Percentiles rank a stretch among this genome's conserved stretches.
Evolutionary conservation across 495 filamentous ascomycete genomes (phyloP).

Genomic region (Clohesyomyces aquaticus): DNA sequence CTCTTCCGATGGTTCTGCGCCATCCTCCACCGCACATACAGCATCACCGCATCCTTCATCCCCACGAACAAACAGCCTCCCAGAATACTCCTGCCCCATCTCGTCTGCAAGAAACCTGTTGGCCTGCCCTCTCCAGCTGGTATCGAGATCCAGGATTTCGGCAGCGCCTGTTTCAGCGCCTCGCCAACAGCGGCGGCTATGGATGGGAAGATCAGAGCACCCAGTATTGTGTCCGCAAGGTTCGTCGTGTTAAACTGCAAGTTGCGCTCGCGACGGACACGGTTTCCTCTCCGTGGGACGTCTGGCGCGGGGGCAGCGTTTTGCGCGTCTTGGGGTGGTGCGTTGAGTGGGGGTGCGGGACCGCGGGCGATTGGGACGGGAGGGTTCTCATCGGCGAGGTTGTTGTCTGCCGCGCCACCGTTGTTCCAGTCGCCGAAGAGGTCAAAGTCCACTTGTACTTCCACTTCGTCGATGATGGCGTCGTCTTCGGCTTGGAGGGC

Average conservation of each 20-base stretch:
- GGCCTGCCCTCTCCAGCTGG: conserved; percentile 40
- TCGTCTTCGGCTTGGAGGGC: conserved; percentile 44
- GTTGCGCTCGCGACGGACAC: conserved; percentile 41
- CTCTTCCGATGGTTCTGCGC: conserved; percentile 69
- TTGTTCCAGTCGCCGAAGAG: conserved; percentile 45
- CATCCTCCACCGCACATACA: conserved; percentile 75
- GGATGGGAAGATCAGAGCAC: conserved; percentile 65
- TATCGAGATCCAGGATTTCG: conserved; percentile 63
- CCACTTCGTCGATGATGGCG: conserved; percentile 51
- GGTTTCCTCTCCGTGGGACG: conserved; percentile 16
- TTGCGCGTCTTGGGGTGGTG: conserved; percentile 22
- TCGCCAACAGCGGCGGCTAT: conserved; percentile 70
- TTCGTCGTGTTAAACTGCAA: conserved; percentile 57
- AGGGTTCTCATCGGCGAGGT: conserved; percentile 32
- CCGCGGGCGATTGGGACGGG: conserved; percentile 36
- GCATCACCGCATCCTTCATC: conserved; percentile 71
- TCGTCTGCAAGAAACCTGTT: conserved; percentile 68
- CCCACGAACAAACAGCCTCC: conserved; percentile 82
- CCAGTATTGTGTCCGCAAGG: conserved; percentile 61
- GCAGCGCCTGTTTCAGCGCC: conserved; percentile 63
- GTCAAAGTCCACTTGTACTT: conserved; percentile 44
- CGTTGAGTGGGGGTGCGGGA: conserved; percentile 33
- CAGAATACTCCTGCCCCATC: conserved; percentile 78
- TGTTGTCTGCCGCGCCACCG: conserved; percentile 40
- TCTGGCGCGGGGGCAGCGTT: conserved; percentile 34